Percentiles rank a stretch among this genome's conserved stretches.
These are phyloP conservation scores for Rhizophagus prolifer DNA, from an alignment of 192 early-diverging fungal genomes.

Conservation along the genomic window DNA sequence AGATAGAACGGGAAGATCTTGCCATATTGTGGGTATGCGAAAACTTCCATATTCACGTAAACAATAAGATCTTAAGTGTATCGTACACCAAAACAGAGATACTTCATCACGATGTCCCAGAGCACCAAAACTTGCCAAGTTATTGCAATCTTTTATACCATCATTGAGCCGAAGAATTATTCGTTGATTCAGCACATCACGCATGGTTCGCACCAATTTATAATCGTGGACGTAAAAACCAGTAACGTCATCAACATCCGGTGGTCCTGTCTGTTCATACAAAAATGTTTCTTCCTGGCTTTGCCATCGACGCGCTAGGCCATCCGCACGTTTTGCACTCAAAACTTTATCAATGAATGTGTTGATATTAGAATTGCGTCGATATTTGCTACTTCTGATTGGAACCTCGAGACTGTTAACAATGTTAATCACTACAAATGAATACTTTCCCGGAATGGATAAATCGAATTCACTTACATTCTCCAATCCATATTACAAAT, in stretches of 20 bases:
- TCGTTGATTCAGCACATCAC: slow-evolving; percentile 21
- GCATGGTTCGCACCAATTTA: slow-evolving; percentile 7
- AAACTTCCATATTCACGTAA: slow-evolving; percentile 23
- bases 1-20: slow-evolving; percentile 17
- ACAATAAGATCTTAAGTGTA: slow-evolving; percentile 15
- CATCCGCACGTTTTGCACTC: neutral
- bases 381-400: slow-evolving; percentile 20
- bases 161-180: slow-evolving; percentile 16
- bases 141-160: slow-evolving; percentile 3
- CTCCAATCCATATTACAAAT: slow-evolving; percentile 9
- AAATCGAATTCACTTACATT: slow-evolving; percentile 17
- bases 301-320: too few relatives aligned
- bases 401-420: slow-evolving; percentile 11
- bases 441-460: slow-evolving; percentile 14
- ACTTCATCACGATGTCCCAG: slow-evolving; percentile 8
- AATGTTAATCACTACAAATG: slow-evolving; percentile 1
- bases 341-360: slow-evolving; percentile 24
- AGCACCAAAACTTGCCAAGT: slow-evolving; percentile 21
- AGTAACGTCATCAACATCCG: slow-evolving; percentile 14
- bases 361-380: slow-evolving; percentile 7
- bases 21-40: neutral
- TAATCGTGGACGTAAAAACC: slow-evolving; percentile 18
- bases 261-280: slow-evolving; percentile 21
- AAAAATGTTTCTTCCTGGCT: slow-evolving; percentile 2
- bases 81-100: slow-evolving; percentile 14